These are phyloP conservation scores for Serendipita vermifera DNA, from an alignment of 768 basidiomycete genomes.

Conservation along the genomic window DNA sequence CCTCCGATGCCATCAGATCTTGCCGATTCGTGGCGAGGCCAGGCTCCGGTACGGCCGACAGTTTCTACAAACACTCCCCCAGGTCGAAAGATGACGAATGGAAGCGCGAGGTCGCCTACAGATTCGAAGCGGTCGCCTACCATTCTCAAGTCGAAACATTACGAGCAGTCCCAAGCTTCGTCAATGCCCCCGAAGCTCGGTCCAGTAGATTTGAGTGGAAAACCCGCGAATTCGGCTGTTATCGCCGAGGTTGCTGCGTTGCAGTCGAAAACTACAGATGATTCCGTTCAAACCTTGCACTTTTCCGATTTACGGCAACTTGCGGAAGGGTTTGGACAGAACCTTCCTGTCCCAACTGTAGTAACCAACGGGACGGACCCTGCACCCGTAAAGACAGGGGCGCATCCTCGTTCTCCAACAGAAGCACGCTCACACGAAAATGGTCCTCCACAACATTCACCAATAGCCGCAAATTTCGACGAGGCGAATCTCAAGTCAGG, in stretches of 20 bases:
- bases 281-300: conserved; percentile 66
- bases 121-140: not conserved
- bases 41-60: conserved; percentile 22
- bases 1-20: conserved; percentile 27
- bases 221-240: conserved; percentile 18
- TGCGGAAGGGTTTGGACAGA: conserved; percentile 28
- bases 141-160: not conserved
- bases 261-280: conserved; percentile 32
- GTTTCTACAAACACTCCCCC: not conserved
- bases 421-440: conserved; percentile 2
- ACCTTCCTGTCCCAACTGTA: not conserved
- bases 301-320: conserved; percentile 66
- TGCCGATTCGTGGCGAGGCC: conserved; percentile 56
- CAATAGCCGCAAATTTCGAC: not conserved
- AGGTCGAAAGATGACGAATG: not conserved
- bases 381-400: conserved; percentile 9
- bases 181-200: conserved; percentile 23
- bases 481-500: not conserved
- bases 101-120: no score
- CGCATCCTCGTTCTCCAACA: conserved; percentile 2
- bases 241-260: conserved; percentile 29
- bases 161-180: conserved; percentile 18
- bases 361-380: conserved; percentile 7
- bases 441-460: conserved; percentile 4
- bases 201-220: conserved; percentile 27